phyloP scores from a whole-genome alignment of 2,329 filamentous ascomycete genomes.

The Sarocladium strictum region DNA sequence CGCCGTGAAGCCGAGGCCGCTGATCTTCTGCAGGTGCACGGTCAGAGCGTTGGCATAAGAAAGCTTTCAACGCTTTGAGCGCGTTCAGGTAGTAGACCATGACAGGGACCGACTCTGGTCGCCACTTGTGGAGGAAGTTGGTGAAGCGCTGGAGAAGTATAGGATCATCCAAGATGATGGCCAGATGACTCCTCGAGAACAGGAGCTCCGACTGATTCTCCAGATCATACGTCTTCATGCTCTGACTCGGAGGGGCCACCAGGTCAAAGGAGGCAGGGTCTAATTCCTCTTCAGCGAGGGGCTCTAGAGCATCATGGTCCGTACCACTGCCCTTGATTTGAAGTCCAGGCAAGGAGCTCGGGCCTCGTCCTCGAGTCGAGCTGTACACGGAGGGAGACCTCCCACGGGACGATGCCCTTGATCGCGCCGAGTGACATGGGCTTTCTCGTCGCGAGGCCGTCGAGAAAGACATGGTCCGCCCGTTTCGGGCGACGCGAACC shows the following conservation, averaged over 20 bases:
- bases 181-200: conserved; percentile 60
- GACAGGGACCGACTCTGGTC: conserved; percentile 58
- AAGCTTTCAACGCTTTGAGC: conserved; percentile 64
- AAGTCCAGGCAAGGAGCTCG: conserved; percentile 14
- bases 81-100: conserved; percentile 68
- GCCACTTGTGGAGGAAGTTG: conserved; percentile 54
- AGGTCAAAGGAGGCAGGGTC: conserved; percentile 32
- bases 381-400: neutral
- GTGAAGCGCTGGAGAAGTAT: conserved; percentile 60
- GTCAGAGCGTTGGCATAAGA: conserved; percentile 58
- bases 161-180: conserved; percentile 59
- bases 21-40: conserved; percentile 42
- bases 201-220: conserved; percentile 59
- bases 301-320: conserved; percentile 26
- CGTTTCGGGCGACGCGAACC: neutral
- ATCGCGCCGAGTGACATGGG: neutral
- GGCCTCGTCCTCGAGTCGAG: neutral
- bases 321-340: conserved; percentile 16
- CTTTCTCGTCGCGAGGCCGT: conserved; percentile 1
- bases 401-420: neutral
- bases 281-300: conserved; percentile 29
- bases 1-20: conserved; percentile 49
- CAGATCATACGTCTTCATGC: conserved; percentile 36
- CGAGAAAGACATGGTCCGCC: neutral
- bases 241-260: conserved; percentile 18